phyloP scores from a whole-genome alignment of 345 rosid species.

The Linum usitatissimum region DNA sequence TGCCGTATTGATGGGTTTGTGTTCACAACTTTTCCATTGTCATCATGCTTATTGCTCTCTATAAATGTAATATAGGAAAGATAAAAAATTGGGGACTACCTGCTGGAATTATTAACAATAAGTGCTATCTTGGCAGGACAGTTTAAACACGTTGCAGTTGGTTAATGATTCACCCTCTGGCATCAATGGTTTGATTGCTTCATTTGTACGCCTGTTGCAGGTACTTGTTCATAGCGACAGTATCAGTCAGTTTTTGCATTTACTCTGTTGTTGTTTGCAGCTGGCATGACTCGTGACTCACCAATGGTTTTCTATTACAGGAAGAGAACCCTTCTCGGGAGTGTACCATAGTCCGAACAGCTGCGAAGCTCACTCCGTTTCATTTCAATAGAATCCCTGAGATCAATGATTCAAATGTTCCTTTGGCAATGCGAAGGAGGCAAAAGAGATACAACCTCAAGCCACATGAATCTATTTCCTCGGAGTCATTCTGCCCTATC shows the following conservation, averaged over 20 bases:
- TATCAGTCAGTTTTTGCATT: not conserved
- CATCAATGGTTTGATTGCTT: constrained; percentile 73
- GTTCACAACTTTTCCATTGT: constrained; percentile 5
- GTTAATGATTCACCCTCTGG: constrained; percentile 31
- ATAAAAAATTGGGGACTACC: not conserved
- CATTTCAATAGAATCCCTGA: constrained; percentile 78
- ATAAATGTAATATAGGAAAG: not conserved
- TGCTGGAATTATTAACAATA: constrained; percentile 17
- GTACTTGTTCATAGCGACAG: constrained; percentile 13
- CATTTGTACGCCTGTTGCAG: constrained; percentile 76
- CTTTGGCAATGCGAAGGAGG: constrained; percentile 69
- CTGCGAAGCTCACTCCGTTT: constrained; percentile 88
- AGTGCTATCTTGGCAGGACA: constrained; percentile 58
- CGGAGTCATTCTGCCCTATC: constrained; percentile 67
- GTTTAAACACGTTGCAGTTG: constrained; percentile 53
- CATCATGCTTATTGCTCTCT: not conserved
- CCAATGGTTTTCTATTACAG: constrained; percentile 31
- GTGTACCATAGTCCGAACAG: constrained; percentile 73
- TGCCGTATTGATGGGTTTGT: constrained; percentile 70
- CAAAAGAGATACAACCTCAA: constrained; percentile 60
- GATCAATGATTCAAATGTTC: constrained; percentile 47
- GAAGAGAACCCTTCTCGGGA: constrained; percentile 88
- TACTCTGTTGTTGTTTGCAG: constrained; percentile 1
- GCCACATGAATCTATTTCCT: constrained; percentile 49
- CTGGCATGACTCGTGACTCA: not conserved